These are phyloP conservation scores for Inosperma sp. DNA, from an alignment of 768 basidiomycete species.

Conservation along the genomic window DNA sequence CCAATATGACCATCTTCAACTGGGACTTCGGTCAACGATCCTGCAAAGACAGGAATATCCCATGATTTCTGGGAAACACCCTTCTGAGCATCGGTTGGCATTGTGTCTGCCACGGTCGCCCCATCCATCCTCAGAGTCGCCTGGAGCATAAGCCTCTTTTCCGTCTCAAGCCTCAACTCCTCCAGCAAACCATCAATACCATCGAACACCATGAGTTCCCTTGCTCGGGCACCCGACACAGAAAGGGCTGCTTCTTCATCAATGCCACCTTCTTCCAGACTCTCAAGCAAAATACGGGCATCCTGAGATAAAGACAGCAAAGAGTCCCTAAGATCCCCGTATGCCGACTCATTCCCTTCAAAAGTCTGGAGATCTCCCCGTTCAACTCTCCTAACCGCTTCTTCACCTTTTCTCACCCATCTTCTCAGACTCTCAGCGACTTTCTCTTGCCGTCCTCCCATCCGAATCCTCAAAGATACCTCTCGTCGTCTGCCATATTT, in stretches of 20 bases:
- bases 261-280: constrained; percentile 22
- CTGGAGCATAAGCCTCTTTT: constrained; percentile 44
- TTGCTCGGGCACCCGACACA: constrained; percentile 46
- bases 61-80: neutral
- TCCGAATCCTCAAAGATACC: constrained; percentile 55
- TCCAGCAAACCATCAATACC: constrained; percentile 48
- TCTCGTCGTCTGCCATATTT: constrained; percentile 70
- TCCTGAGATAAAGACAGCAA: constrained; percentile 24
- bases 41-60: no score
- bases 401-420: constrained; percentile 50
- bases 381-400: constrained; percentile 30
- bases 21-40: no score
- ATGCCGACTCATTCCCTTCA: no score
- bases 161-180: constrained; percentile 56
- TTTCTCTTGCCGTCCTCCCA: constrained; percentile 62
- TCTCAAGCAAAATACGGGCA: constrained; percentile 25
- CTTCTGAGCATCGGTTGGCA: neutral
- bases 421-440: constrained; percentile 49
- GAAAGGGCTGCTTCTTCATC: constrained; percentile 21
- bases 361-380: no score
- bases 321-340: no score
- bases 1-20: no score
- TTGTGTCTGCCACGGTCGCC: neutral
- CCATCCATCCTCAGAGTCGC: no score
- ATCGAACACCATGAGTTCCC: constrained; percentile 46